Conservation (phyloP, 2,329 filamentous ascomycete species). For the Cladosporium sp. region DNA sequence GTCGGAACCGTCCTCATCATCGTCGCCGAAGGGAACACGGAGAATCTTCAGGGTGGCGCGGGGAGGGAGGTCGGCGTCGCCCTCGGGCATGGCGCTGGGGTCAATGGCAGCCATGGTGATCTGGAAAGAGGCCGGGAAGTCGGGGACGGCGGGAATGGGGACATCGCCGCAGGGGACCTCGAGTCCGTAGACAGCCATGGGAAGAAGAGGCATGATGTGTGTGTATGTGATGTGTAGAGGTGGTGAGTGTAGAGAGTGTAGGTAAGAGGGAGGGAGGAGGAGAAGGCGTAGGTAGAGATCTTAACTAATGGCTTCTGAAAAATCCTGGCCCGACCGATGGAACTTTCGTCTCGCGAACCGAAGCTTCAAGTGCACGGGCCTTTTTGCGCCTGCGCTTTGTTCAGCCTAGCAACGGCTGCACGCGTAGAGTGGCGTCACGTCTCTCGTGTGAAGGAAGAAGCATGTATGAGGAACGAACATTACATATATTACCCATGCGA, state of each 20-base stretch:
- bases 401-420: neutral
- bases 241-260: neutral
- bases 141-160: slow-evolving; percentile 73
- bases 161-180: slow-evolving; percentile 83
- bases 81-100: slow-evolving; percentile 66
- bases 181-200: slow-evolving; percentile 85
- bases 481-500: neutral
- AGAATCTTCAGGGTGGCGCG: slow-evolving; percentile 90
- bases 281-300: neutral
- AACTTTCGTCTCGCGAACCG: neutral
- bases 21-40: slow-evolving; percentile 65
- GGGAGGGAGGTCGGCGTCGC: slow-evolving; percentile 51
- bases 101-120: slow-evolving; percentile 99
- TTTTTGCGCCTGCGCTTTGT: slow-evolving; percentile 3
- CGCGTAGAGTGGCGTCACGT: slow-evolving; percentile 8
- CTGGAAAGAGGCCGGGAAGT: slow-evolving; percentile 85
- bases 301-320: neutral
- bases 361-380: neutral
- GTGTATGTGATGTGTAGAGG: slow-evolving; percentile 17
- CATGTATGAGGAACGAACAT: neutral
- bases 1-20: slow-evolving; percentile 52
- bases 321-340: neutral
- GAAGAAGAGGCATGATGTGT: slow-evolving; percentile 32
- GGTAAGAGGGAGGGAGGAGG: neutral
- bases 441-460: neutral